Conservation (phyloP, 768 basidiomycete genomes). For the Ephemerocybe angulata region DNA sequence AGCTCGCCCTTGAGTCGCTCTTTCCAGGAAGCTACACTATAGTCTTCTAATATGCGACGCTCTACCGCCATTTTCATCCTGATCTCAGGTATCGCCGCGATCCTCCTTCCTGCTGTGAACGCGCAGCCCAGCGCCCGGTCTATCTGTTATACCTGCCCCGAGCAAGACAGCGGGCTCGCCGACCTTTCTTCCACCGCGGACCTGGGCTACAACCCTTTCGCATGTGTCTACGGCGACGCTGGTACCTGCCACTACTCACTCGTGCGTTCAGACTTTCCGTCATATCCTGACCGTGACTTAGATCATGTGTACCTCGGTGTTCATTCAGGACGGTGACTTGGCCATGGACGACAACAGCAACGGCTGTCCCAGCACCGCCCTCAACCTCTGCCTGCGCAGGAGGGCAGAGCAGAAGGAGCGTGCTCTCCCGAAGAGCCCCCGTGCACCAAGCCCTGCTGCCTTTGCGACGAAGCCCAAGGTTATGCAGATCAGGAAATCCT, state of each 20-base stretch:
- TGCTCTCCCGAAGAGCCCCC: conserved; percentile 5
- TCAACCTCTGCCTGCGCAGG: neutral
- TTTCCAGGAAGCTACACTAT: neutral
- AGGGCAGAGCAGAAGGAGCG: neutral
- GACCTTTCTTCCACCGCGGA: neutral
- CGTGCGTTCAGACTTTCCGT: neutral
- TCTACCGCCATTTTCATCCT: neutral
- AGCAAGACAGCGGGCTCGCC: neutral
- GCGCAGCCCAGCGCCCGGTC: neutral
- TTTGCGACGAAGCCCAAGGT: conserved; percentile 5
- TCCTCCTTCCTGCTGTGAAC: neutral
- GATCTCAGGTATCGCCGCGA: neutral
- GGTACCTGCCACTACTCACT: neutral
- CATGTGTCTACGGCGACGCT: neutral
- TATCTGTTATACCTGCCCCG: neutral
- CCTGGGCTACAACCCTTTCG: neutral
- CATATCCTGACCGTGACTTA: neutral
- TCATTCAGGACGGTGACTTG: neutral
- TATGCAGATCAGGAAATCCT: conserved; percentile 4
- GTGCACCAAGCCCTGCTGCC: conserved; percentile 3
- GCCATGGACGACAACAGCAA: neutral
- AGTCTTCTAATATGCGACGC: neutral
- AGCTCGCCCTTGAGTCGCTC: no score
- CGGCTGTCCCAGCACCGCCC: neutral
- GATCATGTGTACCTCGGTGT: neutral